These are phyloP conservation scores for Pyrrhoderma lamaoense DNA, from an alignment of 1,284 basidiomycete genomes.

Conservation along the genomic window DNA sequence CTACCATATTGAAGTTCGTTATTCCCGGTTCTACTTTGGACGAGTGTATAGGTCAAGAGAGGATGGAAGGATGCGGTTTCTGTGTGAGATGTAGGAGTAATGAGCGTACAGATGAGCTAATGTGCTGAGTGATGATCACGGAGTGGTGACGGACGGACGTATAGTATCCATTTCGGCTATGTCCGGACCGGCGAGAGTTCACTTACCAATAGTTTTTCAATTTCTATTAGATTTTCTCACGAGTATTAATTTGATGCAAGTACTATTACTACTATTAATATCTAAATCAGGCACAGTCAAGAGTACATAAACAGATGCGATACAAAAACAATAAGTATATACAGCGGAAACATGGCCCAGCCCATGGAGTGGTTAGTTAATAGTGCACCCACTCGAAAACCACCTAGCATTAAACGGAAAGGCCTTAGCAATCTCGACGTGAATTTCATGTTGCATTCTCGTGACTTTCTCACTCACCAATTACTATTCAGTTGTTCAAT, in stretches of 20 bases:
- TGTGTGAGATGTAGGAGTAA: slow-evolving; percentile 10
- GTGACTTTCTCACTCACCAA: slow-evolving; percentile 41
- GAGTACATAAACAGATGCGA: slow-evolving; percentile 1
- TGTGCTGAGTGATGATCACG: slow-evolving; percentile 16
- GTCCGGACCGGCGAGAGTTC: background rate
- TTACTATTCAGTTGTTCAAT: slow-evolving; percentile 73
- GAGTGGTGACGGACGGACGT: background rate
- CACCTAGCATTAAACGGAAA: slow-evolving; percentile 30
- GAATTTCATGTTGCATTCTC: background rate
- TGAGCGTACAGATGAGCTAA: background rate
- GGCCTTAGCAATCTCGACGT: slow-evolving; percentile 7
- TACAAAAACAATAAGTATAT: slow-evolving; percentile 4
- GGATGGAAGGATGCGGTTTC: slow-evolving; percentile 2
- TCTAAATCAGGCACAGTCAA: too few relatives aligned
- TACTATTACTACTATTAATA: too few relatives aligned
- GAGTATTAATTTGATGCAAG: too few relatives aligned
- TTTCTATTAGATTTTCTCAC: too few relatives aligned
- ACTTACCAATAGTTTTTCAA: too few relatives aligned
- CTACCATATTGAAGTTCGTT: slow-evolving; percentile 41
- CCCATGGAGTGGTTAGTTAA: slow-evolving; percentile 25
- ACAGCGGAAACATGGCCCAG: slow-evolving; percentile 7
- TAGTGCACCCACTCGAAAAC: slow-evolving; percentile 41
- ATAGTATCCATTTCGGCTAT: slow-evolving; percentile 1
- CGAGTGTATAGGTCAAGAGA: background rate
- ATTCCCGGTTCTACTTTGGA: background rate